Conservation (phyloP, 1,284 basidiomycete genomes). For the Heterobasidion annosum region DNA sequence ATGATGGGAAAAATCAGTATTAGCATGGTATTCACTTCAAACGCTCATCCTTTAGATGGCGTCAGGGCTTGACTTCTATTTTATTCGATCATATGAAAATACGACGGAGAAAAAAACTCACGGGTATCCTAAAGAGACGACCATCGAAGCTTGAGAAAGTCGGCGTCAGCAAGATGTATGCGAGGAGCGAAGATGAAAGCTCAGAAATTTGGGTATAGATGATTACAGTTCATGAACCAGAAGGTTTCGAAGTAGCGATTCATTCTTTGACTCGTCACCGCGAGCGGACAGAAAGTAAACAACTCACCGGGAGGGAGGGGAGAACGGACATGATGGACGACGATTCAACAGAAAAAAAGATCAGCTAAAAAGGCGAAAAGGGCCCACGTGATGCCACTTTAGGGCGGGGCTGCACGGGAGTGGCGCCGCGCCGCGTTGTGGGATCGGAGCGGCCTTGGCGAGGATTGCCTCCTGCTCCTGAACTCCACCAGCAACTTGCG, state of each 20-base stretch:
- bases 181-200: background rate
- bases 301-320: slow-evolving; percentile 4
- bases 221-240: slow-evolving; percentile 9
- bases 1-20: slow-evolving; percentile 9
- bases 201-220: slow-evolving; percentile 16
- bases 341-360: background rate
- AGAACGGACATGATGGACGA: background rate
- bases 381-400: slow-evolving; percentile 6
- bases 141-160: background rate
- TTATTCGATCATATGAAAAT: slow-evolving; percentile 9
- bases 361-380: background rate
- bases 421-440: background rate
- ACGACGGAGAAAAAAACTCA: slow-evolving; percentile 5
- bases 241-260: slow-evolving; percentile 14
- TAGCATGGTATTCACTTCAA: slow-evolving; percentile 14
- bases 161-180: background rate
- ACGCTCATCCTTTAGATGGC: slow-evolving; percentile 9
- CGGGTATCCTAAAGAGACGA: background rate
- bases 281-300: background rate
- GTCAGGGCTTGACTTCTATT: slow-evolving; percentile 14
- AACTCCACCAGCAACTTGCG: background rate
- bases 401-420: slow-evolving; percentile 1
- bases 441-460: background rate
- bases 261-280: slow-evolving; percentile 9
- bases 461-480: background rate